Base-by-base conservation (phyloP, 139 green algal genomes). In the Pleodorina starrii region DNA sequence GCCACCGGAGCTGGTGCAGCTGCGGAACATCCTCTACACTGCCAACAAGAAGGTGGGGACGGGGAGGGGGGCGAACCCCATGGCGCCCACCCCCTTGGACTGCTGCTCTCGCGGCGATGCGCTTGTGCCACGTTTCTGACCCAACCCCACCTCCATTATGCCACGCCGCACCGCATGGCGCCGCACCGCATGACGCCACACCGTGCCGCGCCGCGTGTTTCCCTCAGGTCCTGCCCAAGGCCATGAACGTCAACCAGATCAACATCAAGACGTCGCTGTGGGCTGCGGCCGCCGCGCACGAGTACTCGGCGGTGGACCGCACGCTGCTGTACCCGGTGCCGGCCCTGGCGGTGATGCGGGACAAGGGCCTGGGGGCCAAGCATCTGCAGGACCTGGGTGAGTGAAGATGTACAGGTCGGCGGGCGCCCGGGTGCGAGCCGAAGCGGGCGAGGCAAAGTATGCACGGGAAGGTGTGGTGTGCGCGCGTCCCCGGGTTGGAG, bases 41-140 rank as follows among this genome's bases (percentile, higher is more conserved):
- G 87, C 87, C 36, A 93, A 85, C 60, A 93, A 90, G n/a, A 93
- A 93, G 81, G 90, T 85, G 35, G 9, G 78, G n/a, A 32, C 54
- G n/a, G n/a, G n/a, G n/a, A n/a, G n/a, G n/a, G n/a, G n/a, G n/a
- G n/a, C n/a, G n/a, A n/a, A n/a, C n/a, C n/a, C n/a, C n/a, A n/a
- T n/a, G n/a, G n/a, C n/a, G n/a, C n/a, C n/a, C n/a, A n/a, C n/a
- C n/a, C n/a, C n/a, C n/a, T n/a, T n/a, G n/a, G n/a, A n/a, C n/a
- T n/a, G n/a, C n/a, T n/a, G n/a, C n/a, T n/a, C n/a, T n/a, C n/a
- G n/a, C n/a, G n/a, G n/a, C n/a, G n/a, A n/a, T n/a, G n/a, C n/a
- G n/a, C n/a, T n/a, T n/a, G n/a, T n/a, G n/a, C n/a, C n/a, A n/a
- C n/a, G n/a, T n/a, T n/a, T n/a, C n/a, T n/a, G n/a, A n/a, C n/a